phyloP scores from a whole-genome alignment of 2,329 filamentous ascomycete genomes.

The Aspergillus pseudoterreus region DNA sequence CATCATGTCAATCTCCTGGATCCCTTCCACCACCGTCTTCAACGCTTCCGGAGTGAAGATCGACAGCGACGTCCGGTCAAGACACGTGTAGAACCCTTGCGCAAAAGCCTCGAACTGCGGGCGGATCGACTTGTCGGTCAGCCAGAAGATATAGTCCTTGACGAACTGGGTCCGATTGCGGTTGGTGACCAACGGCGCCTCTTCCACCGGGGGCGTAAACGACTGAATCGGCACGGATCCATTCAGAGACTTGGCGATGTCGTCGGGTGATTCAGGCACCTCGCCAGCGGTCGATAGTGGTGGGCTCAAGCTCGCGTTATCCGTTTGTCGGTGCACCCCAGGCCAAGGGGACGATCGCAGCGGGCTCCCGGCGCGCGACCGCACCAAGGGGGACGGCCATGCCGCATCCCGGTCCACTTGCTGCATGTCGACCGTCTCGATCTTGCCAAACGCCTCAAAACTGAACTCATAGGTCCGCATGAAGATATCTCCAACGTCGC shows the following conservation, averaged over 20 bases:
- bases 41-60: conserved; percentile 70
- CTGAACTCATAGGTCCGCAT: conserved; percentile 84
- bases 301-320: conserved; percentile 15
- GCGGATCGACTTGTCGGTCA: conserved; percentile 72
- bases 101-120: conserved; percentile 79
- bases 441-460: conserved; percentile 54
- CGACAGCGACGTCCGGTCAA: conserved; percentile 66
- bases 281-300: conserved; percentile 22
- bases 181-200: conserved; percentile 73
- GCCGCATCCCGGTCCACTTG: conserved; percentile 34
- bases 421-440: conserved; percentile 55
- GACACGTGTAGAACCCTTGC: conserved; percentile 72
- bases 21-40: conserved; percentile 77
- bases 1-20: conserved; percentile 71
- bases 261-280: conserved; percentile 14
- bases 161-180: conserved; percentile 76
- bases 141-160: conserved; percentile 77
- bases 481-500: conserved; percentile 76
- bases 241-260: conserved; percentile 20
- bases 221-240: conserved; percentile 23
- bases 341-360: conserved; percentile 17
- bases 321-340: conserved; percentile 18
- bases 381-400: conserved; percentile 27
- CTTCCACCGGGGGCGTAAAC: conserved; percentile 35
- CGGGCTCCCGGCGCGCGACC: conserved; percentile 2